Percentiles rank a stretch among this genome's conserved stretches.
Evolutionary conservation across 2,329 filamentous ascomycete species (phyloP).

Genomic region (Cercospora berteroae): DNA sequence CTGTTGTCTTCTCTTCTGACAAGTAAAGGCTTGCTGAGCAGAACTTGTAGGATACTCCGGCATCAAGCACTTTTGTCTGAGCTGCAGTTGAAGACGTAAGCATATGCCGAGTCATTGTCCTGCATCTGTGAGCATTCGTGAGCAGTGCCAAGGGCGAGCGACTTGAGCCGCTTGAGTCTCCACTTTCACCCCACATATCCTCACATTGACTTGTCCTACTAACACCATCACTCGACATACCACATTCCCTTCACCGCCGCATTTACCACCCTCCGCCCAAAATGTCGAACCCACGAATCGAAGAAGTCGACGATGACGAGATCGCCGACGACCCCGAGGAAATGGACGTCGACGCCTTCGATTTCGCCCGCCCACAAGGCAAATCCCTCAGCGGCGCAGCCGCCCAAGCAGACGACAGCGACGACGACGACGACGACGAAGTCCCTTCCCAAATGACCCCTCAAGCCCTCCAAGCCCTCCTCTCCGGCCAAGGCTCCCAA

Average conservation of each 20-base stretch:
- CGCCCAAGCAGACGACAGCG: slow-evolving; percentile 5
- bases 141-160: background rate
- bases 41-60: background rate
- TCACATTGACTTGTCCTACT: background rate
- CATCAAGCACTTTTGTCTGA: background rate
- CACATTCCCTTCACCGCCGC: background rate
- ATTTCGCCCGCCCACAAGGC: slow-evolving; percentile 40
- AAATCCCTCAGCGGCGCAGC: slow-evolving; percentile 24
- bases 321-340: slow-evolving; percentile 72
- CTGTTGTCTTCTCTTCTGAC: background rate
- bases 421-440: slow-evolving; percentile 19
- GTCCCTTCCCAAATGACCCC: slow-evolving; percentile 25
- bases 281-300: slow-evolving; percentile 84
- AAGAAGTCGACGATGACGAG: slow-evolving; percentile 85
- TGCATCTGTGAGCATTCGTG: background rate
- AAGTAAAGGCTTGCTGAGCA: background rate
- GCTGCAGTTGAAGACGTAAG: background rate
- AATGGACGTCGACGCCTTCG: slow-evolving; percentile 71
- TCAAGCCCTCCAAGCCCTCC: slow-evolving; percentile 13
- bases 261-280: slow-evolving; percentile 22
- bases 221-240: background rate
- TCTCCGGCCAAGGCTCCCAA: background rate
- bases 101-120: background rate
- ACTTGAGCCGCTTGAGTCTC: background rate
- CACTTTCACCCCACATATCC: background rate